phyloP scores from a whole-genome alignment of 768 basidiomycete genomes.

The Psilocybe cubensis region DNA sequence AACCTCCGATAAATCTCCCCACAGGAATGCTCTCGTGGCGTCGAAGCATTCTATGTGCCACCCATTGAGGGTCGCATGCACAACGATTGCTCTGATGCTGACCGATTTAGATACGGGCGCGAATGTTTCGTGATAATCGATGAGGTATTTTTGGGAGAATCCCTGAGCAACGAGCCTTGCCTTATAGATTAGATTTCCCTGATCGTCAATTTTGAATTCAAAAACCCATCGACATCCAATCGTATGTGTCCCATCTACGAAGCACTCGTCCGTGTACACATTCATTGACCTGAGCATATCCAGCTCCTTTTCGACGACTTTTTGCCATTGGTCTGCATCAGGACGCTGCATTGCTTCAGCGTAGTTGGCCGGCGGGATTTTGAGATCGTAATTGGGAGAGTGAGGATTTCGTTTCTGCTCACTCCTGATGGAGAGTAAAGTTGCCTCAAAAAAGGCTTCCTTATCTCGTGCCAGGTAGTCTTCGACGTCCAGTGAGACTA shows the following conservation, averaged over 20 bases:
- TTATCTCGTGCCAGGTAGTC: background rate
- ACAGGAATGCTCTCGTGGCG: conserved; percentile 12
- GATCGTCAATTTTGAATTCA: too few species aligned
- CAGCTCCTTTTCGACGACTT: background rate
- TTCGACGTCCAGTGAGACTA: too few species aligned
- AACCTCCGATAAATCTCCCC: conserved; percentile 12
- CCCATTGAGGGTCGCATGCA: conserved; percentile 26
- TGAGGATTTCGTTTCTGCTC: background rate
- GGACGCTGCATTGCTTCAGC: background rate
- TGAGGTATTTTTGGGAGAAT: too few species aligned
- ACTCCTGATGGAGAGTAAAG: background rate
- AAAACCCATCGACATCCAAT: too few species aligned
- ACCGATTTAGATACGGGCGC: conserved; percentile 30
- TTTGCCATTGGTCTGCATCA: background rate
- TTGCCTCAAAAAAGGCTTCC: too few species aligned
- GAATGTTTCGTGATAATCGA: too few species aligned
- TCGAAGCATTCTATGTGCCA: conserved; percentile 14
- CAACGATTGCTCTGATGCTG: conserved; percentile 18
- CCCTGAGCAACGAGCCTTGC: too few species aligned
- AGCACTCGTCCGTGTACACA: too few species aligned
- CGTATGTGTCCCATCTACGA: too few species aligned
- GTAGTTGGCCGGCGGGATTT: background rate
- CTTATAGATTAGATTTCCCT: too few species aligned
- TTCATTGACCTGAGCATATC: too few species aligned
- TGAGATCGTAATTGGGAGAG: background rate